A percentile compares a stretch with the other conserved stretches of the same genome.
Conservation (phyloP, 768 basidiomycete species). For the Tricholomella constricta region DNA sequence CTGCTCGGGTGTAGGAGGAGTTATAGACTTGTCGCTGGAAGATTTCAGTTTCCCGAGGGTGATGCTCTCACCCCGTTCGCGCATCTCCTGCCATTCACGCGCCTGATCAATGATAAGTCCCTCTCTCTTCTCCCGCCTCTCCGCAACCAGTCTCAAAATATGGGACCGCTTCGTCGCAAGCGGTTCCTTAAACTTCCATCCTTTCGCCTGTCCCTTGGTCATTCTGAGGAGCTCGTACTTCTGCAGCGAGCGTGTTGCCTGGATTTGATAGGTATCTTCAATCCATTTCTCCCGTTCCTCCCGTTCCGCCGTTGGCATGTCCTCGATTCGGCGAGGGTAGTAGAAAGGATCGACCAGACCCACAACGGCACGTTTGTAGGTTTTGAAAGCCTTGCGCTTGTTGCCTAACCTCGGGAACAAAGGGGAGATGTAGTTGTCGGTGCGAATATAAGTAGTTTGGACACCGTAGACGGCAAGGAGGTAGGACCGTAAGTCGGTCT, state of each 20-base stretch:
- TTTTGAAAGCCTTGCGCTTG: conserved; percentile 43
- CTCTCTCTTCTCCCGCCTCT: conserved; percentile 44
- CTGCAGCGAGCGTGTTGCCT: conserved; percentile 34
- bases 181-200: conserved; percentile 45
- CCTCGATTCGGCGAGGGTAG: conserved; percentile 81
- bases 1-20: conserved; percentile 2
- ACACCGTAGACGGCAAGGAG: conserved; percentile 85
- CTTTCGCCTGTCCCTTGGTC: conserved; percentile 41
- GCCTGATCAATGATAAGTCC: conserved; percentile 36
- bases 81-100: conserved; percentile 35
- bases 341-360: conserved; percentile 93
- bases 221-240: conserved; percentile 41
- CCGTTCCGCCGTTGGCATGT: conserved; percentile 64
- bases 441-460: conserved; percentile 90
- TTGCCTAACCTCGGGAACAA: conserved; percentile 34
- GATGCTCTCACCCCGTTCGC: conserved; percentile 32
- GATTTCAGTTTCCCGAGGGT: conserved; percentile 14
- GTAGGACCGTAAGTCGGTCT: conserved; percentile 89
- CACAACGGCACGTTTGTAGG: conserved; percentile 91
- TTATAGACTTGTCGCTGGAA: not conserved
- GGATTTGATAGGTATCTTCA: conserved; percentile 59
- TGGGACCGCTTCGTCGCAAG: conserved; percentile 46
- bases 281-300: conserved; percentile 60
- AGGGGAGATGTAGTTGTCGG: conserved; percentile 83
- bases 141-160: conserved; percentile 44